These are phyloP conservation scores for Cymodocea nodosa DNA, from an alignment of 116 monocot species.

Conservation along the genomic window DNA sequence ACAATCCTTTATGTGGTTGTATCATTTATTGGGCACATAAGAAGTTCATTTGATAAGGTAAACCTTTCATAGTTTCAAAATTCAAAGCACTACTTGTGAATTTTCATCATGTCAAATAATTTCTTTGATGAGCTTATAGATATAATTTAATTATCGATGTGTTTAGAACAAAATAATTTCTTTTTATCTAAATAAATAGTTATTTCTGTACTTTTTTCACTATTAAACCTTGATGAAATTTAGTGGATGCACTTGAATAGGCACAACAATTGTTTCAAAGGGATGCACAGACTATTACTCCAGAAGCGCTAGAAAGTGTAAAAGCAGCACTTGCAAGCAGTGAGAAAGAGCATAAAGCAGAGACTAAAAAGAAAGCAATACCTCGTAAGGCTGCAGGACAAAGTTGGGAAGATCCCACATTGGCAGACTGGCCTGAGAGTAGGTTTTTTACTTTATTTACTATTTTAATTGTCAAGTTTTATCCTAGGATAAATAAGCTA, in stretches of 20 bases:
- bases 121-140: no score
- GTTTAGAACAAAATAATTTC: no score
- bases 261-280: conserved; percentile 88
- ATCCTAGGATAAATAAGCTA: no score
- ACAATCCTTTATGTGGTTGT: background rate
- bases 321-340: conserved; percentile 89
- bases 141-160: no score
- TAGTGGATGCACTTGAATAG: conserved; percentile 12
- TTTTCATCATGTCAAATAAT: no score
- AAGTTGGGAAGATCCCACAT: conserved; percentile 84
- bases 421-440: conserved; percentile 95
- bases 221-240: background rate
- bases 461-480: no score
- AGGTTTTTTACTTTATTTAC: conserved; percentile 10
- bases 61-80: background rate
- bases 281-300: conserved; percentile 90
- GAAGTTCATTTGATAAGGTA: no score
- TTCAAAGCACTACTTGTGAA: background rate
- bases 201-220: no score
- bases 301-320: conserved; percentile 87
- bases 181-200: no score
- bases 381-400: conserved; percentile 96
- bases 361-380: conserved; percentile 69
- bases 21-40: background rate
- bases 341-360: conserved; percentile 75